These are phyloP conservation scores for Auricularia heimuer DNA, from an alignment of 768 basidiomycete species.

Conservation along the genomic window DNA sequence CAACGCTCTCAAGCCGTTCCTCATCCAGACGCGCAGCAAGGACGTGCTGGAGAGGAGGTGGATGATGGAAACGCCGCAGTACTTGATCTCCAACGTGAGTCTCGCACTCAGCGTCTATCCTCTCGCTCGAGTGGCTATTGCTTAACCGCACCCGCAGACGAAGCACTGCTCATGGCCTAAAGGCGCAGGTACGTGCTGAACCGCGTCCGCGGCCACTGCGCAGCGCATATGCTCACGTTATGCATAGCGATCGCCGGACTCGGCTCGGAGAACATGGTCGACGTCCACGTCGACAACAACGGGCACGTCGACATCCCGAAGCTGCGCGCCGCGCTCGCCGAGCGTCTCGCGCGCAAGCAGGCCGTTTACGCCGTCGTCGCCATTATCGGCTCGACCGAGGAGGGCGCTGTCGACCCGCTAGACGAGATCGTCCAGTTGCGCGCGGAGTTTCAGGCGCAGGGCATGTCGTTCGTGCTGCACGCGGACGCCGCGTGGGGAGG, in stretches of 20 bases:
- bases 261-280: constrained; percentile 29
- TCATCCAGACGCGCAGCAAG: constrained; percentile 29
- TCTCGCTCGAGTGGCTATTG: no score
- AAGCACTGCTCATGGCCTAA: constrained; percentile 43
- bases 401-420: constrained; percentile 35
- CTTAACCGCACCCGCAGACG: constrained; percentile 8
- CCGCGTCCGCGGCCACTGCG: neutral
- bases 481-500: constrained; percentile 40
- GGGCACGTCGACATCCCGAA: constrained; percentile 18
- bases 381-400: constrained; percentile 35
- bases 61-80: constrained; percentile 9
- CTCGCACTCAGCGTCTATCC: no score
- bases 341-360: constrained; percentile 21
- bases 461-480: constrained; percentile 30
- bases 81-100: constrained; percentile 15
- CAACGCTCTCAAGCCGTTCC: constrained; percentile 20
- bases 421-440: constrained; percentile 27
- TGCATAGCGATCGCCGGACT: constrained; percentile 32
- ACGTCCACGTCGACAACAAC: constrained; percentile 25
- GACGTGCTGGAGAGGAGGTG: constrained; percentile 20
- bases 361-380: constrained; percentile 35
- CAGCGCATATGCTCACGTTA: neutral
- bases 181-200: constrained; percentile 23
- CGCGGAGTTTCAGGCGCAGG: constrained; percentile 20
- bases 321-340: constrained; percentile 1